A percentile compares a stretch with the other conserved stretches of the same genome.
These are phyloP conservation scores for Apostasia ramifera DNA, from an alignment of 106 monocot species.

Conservation along the genomic window DNA sequence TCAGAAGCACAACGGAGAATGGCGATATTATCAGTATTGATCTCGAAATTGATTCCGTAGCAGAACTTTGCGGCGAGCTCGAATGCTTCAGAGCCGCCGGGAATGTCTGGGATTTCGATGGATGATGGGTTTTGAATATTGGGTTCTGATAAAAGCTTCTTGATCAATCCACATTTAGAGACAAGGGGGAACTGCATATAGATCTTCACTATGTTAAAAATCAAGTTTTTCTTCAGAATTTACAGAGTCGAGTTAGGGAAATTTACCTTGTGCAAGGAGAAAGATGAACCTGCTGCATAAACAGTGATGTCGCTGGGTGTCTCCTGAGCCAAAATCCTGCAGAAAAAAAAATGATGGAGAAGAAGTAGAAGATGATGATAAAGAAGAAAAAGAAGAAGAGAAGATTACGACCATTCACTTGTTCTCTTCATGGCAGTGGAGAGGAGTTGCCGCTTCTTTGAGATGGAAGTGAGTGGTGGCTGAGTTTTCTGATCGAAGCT, in stretches of 20 bases:
- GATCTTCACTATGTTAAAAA: background rate
- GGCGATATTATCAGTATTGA: constrained; percentile 47
- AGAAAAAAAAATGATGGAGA: background rate
- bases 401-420: constrained; percentile 39
- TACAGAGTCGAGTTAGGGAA: background rate
- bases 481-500: constrained; percentile 14
- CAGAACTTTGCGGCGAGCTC: constrained; percentile 68
- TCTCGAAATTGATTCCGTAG: constrained; percentile 56
- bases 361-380: background rate
- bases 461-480: constrained; percentile 9
- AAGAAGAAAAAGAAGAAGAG: background rate
- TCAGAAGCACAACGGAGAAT: constrained; percentile 72
- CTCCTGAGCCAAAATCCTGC: constrained; percentile 77
- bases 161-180: constrained; percentile 69
- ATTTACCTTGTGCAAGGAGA: constrained; percentile 74
- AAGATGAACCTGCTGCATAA: constrained; percentile 40
- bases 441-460: constrained; percentile 29
- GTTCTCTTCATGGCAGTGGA: constrained; percentile 59
- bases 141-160: constrained; percentile 29
- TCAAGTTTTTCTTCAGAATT: background rate
- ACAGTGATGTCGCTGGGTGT: constrained; percentile 61
- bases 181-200: constrained; percentile 53
- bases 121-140: constrained; percentile 12
- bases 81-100: constrained; percentile 71
- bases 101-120: constrained; percentile 50